Base-by-base conservation (phyloP, 345 rosid genomes). In the Hirschfeldia incana region DNA sequence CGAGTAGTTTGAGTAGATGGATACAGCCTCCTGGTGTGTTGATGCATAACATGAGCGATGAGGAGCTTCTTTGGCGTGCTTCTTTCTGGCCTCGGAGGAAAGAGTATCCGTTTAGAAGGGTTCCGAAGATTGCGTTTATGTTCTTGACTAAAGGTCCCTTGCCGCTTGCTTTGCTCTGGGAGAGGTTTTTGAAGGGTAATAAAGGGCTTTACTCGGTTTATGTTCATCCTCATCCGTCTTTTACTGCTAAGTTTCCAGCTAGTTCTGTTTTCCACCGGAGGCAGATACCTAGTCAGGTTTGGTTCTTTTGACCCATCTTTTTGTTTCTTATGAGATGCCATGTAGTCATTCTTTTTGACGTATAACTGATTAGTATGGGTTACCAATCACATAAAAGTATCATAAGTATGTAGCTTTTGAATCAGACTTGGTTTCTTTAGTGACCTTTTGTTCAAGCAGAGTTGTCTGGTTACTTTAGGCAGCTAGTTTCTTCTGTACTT, bases 131-230 rank as follows among this genome's bases (percentile, higher is more conserved):
- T 85, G 98, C 97, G 6, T 93, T 93, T 70, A 91, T 95, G 99
- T 95, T 95, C 87, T 88, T 95, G 89, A 84, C 98, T 2, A 90
- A 88, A 83, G 99, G 97, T 32, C 94, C 98, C 0, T 80, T 95
- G 86, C 99, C 98, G 0, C 87, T 95, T 80, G 90, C 88, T 69
- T 84, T 88, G 79, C 90, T 95, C 21, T 95, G 98, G 99, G 99
- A 95, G 85, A 90, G 85, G 86, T 93, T 95, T 82, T 75, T 95
- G 4, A 88, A 82, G 77, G 99, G 97, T 17, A 88, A 93, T 36
- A 86, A 87, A 77, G 92, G 85, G 78, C 83, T 81, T 59, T 95
- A 89, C 84, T 93, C 98, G 0, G 81, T 93, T 72, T 95, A 93
- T 78, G 26, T 95, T 62, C 99, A 95, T 82, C 88, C 98, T 0